Percentiles rank a stretch among this genome's conserved stretches.
phyloP scores from a whole-genome alignment of 768 basidiomycete genomes.

The Mycena leptocephala region DNA sequence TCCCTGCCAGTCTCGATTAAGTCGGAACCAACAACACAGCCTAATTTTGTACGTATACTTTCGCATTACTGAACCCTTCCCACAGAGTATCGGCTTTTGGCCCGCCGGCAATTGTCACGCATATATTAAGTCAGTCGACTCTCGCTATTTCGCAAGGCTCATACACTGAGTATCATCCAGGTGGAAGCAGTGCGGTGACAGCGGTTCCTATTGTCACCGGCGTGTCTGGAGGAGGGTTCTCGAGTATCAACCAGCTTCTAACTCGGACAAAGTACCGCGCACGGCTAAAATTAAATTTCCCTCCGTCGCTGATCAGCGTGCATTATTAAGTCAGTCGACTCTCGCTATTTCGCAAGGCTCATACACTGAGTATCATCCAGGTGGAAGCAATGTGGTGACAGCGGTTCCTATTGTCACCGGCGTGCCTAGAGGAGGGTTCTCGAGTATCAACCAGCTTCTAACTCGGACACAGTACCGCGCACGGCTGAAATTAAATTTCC shows the following conservation, averaged over 20 bases:
- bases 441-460: neutral
- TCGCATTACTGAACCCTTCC: neutral
- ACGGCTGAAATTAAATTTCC: neutral
- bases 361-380: neutral
- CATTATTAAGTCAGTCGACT: neutral
- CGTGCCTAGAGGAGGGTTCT: neutral
- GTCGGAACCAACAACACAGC: neutral
- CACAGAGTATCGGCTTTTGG: neutral
- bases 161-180: neutral
- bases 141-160: neutral
- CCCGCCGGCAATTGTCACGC: neutral
- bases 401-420: neutral
- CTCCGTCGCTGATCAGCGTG: neutral
- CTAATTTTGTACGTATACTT: neutral
- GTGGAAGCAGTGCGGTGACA: neutral
- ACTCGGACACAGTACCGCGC: neutral
- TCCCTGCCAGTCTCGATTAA: neutral
- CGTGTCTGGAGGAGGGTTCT: neutral
- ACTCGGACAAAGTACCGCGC: neutral
- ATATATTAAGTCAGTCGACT: neutral
- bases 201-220: neutral
- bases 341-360: neutral
- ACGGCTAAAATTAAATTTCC: neutral
- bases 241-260: neutral
- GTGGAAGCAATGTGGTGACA: neutral